These are phyloP conservation scores for Cladosporium cucumerinum DNA, from an alignment of 2,329 filamentous ascomycete genomes.

Conservation along the genomic window DNA sequence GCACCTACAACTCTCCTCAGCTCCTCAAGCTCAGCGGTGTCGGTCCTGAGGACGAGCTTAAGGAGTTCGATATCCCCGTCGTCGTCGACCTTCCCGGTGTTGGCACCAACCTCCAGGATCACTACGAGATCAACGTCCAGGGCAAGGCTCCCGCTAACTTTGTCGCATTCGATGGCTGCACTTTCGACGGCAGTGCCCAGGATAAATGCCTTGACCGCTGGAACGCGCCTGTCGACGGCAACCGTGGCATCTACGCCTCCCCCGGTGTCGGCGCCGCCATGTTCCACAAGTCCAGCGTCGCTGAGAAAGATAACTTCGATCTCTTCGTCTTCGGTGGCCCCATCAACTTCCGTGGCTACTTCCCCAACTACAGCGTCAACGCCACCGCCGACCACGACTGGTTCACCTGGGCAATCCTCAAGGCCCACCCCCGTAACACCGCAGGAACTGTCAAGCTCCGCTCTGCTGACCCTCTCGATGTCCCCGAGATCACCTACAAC, in stretches of 20 bases:
- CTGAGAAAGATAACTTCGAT: slow-evolving; percentile 48
- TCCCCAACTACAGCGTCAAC: slow-evolving; percentile 51
- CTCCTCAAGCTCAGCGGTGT: slow-evolving; percentile 63
- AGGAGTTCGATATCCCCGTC: slow-evolving; percentile 51
- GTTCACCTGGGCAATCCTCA: slow-evolving; percentile 54
- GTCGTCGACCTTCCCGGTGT: slow-evolving; percentile 59
- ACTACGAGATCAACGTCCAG: slow-evolving; percentile 53
- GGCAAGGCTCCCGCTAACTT: slow-evolving; percentile 41
- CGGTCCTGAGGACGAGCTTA: slow-evolving; percentile 53
- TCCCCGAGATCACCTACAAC: slow-evolving; percentile 61
- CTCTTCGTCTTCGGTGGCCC: slow-evolving; percentile 55
- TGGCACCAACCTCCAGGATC: slow-evolving; percentile 62
- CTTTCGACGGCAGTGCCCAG: slow-evolving; percentile 29
- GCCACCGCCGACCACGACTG: slow-evolving; percentile 43
- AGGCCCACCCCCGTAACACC: slow-evolving; percentile 61
- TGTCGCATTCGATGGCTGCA: slow-evolving; percentile 39
- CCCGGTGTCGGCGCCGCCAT: slow-evolving; percentile 56
- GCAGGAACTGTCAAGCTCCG: slow-evolving; percentile 59
- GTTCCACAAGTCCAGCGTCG: slow-evolving; percentile 37
- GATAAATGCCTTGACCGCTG: slow-evolving; percentile 47
- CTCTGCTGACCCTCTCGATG: slow-evolving; percentile 61
- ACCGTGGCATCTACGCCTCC: slow-evolving; percentile 45
- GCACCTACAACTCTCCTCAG: slow-evolving; percentile 63
- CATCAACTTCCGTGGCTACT: slow-evolving; percentile 54
- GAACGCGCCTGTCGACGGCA: slow-evolving; percentile 36